Base-by-base conservation (phyloP, 1,284 basidiomycete species). In the Sporisorium iseilematis-ciliati region DNA sequence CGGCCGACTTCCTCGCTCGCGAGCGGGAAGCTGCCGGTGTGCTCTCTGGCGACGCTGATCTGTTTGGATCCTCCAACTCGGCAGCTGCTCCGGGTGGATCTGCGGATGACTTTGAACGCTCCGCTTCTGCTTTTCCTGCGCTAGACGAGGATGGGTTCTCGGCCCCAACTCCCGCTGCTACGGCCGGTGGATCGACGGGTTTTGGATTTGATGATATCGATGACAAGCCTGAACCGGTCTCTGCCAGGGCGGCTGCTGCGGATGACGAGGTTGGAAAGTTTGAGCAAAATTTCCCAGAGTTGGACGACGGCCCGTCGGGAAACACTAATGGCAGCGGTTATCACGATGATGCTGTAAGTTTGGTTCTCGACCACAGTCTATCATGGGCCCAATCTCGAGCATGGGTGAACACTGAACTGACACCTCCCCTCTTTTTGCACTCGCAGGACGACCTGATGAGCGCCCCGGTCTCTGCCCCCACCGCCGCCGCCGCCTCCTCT, bases 281-380 rank as follows among this genome's bases (percentile, higher is more conserved):
- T 79, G 92, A 96, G 87, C 92, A 88, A 83, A 91, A 93, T 75
- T 98, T 96, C 86, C 95, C 95, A 0, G 94, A 94, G 78, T 89
- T 98, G 64, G 90, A 91, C 57, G 87, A 83, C 25, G 57, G 49
- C 20, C 61, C 59, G 21, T 41, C 52, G 31, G 43, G 35, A 48
- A 49, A 56, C 43, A 40, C 56, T 20, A 76, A 72, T 58, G 75
- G 66, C n/a, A 42, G 48, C 31, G 6, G n/a, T n/a, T 68, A 62
- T 49, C 52, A 66, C 18, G 58, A 65, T 29, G 71, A 60, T 57
- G 55, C 64, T 40, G 70, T 73, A 41, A 57, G 70, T 73, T 33
- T 20, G 3, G n/a, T 12, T 20, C 41, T 10, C 18, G 12, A 38
- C 1, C 14, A 6, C 20, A n/a, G n/a, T n/a, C n/a, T n/a, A n/a